Percentiles rank a stretch among this genome's conserved stretches.
These are phyloP conservation scores for Phlyctochytrium planicorne DNA, from an alignment of 192 early-diverging fungal genomes.

Conservation along the genomic window DNA sequence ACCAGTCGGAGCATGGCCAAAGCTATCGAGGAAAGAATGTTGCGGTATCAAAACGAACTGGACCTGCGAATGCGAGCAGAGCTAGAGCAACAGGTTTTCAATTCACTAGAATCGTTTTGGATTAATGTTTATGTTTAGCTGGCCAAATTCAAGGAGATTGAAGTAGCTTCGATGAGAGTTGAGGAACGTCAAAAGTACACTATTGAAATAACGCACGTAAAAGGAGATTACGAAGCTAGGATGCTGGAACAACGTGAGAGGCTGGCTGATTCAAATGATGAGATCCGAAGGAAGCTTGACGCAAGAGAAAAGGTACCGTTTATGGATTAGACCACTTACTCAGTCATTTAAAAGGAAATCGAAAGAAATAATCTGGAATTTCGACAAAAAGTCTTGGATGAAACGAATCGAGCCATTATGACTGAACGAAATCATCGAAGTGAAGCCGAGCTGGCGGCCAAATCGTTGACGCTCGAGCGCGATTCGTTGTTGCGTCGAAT, in stretches of 20 bases:
- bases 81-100: slow-evolving; percentile 31
- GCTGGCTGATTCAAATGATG: slow-evolving; percentile 15
- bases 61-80: slow-evolving; percentile 29
- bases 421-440: slow-evolving; percentile 31
- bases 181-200: slow-evolving; percentile 39
- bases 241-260: slow-evolving; percentile 25
- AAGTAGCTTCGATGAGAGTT: slow-evolving; percentile 45
- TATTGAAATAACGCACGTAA: slow-evolving; percentile 22
- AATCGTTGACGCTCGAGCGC: slow-evolving; percentile 32
- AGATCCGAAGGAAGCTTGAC: slow-evolving; percentile 20
- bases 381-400: slow-evolving; percentile 39
- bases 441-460: slow-evolving; percentile 41
- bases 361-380: slow-evolving; percentile 38
- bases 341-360: slow-evolving; percentile 23
- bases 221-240: slow-evolving; percentile 25
- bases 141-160: slow-evolving; percentile 40
- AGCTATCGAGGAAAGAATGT: slow-evolving; percentile 39
- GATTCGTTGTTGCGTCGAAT: slow-evolving; percentile 25
- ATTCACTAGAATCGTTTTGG: not conserved
- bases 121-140: slow-evolving; percentile 9
- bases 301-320: slow-evolving; percentile 31
- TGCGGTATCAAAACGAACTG: slow-evolving; percentile 40
- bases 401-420: slow-evolving; percentile 33
- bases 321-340: not conserved
- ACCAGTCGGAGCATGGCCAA: not conserved